A percentile compares a stretch with the other conserved stretches of the same genome.
These are phyloP conservation scores for Chlamydomonas sphaeroides DNA, from an alignment of 139 green algal species.

Conservation along the genomic window DNA sequence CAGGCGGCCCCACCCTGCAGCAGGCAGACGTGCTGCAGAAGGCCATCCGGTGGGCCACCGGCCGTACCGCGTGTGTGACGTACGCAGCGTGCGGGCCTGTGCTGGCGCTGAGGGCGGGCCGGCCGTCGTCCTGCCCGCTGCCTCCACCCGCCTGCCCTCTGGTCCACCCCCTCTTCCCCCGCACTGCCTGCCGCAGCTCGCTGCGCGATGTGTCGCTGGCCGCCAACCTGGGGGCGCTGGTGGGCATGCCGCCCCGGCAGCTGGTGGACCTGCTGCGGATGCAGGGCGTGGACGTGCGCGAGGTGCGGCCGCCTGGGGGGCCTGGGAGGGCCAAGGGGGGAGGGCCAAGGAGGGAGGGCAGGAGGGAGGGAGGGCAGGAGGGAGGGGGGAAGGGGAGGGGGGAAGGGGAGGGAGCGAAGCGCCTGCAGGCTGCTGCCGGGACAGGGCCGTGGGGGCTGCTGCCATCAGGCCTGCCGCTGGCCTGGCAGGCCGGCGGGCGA, in stretches of 20 bases:
- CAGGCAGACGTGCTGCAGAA: slow-evolving; percentile 51
- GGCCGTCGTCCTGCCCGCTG: too few species aligned
- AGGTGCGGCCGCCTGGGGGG: too few species aligned
- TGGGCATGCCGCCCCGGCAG: slow-evolving; percentile 46
- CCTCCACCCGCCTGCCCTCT: too few species aligned
- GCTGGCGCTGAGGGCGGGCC: too few species aligned
- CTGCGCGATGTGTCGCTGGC: slow-evolving; percentile 43
- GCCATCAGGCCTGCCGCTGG: too few species aligned
- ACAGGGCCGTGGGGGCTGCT: too few species aligned
- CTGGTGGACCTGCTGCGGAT: slow-evolving; percentile 50
- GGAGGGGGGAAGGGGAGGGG: neutral
- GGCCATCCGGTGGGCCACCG: neutral
- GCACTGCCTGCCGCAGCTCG: neutral
- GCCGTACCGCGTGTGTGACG: too few species aligned
- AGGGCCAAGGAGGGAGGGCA: neutral
- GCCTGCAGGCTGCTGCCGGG: too few species aligned
- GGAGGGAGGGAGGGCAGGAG: neutral
- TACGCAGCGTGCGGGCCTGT: too few species aligned
- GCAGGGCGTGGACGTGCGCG: slow-evolving; percentile 30
- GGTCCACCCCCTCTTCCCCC: neutral
- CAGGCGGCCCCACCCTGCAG: neutral
- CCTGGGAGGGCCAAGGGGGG: neutral
- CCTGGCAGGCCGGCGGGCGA: too few species aligned
- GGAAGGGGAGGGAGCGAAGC: neutral
- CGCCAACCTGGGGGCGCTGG: slow-evolving; percentile 49